Evolutionary conservation across 2,329 filamentous ascomycete species (phyloP), one percentile per base, ranked within the genome.

Genomic region (Falciphora oryzae): DNA sequence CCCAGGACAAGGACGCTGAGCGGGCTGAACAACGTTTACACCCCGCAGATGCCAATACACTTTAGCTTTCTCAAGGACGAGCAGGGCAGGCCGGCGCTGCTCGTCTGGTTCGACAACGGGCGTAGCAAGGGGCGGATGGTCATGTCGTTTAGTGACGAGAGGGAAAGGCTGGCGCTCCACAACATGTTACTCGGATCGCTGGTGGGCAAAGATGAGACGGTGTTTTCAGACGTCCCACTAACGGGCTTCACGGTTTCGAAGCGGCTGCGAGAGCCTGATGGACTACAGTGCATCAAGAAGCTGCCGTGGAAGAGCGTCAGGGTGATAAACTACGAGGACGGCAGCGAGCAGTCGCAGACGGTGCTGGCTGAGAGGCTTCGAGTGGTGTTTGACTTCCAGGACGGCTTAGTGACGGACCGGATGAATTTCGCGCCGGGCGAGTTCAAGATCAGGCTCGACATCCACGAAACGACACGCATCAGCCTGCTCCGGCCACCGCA

Each of bases 391-490:
- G 88, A 92, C 65, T 91, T 90, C 68, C 85, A 89, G 66, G 87
- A 89, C 69, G 91, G 92, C 61, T 91, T 88, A 57, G 80, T 96
- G 22, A 92, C 91, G 2, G 93, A 97, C 76, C 86, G 93, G 53
- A 82, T 97, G 72, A 96, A 96, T 69, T 81, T 96, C 70, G 88
- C 83, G 2, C 88, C 89, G 14, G 90, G 90, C n/a, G 89, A 92
- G 75, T 74, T 92, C 69, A 85, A 86, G 70, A 74, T 93, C 61
- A 82, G 85, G 35, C 78, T 92, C 44, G 86, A 89, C 68, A 83
- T 89, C 38, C 80, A 82, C 64, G 83, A 86, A 63, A 81, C 82
- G 28, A 86, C 85, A 62, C 79, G 86, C 18, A 76, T 95, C 61
- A 85, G 86, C 67, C 76, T 94, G 53, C 80, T 90, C 65, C 88